Evolutionary conservation across 2,329 filamentous ascomycete genomes (phyloP).

Genomic region (Calonectria pauciramosa): DNA sequence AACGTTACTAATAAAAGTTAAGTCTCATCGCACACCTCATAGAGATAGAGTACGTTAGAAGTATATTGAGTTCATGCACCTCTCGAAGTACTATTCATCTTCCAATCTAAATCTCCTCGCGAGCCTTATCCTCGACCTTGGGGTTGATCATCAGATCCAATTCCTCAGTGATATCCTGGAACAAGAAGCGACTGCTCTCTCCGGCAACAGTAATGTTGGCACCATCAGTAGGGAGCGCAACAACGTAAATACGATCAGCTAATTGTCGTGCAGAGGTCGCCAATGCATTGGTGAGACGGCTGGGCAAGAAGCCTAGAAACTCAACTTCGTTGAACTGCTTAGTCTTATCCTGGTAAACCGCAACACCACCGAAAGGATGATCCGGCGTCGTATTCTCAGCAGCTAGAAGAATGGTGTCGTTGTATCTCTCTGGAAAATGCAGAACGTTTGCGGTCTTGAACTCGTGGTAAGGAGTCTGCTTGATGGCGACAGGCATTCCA

Average conservation of each 20-base stretch:
- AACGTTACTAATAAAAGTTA: background rate
- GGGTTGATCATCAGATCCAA: background rate
- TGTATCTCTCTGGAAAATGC: constrained; percentile 1
- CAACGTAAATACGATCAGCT: constrained; percentile 3
- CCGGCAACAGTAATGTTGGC: background rate
- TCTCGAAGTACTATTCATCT: background rate
- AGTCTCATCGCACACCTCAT: background rate
- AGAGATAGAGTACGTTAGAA: background rate
- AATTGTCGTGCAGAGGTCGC: background rate
- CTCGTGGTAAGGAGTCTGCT: background rate
- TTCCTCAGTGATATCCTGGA: constrained; percentile 2
- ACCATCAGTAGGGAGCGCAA: background rate
- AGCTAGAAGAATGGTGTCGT: background rate
- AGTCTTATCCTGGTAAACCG: background rate
- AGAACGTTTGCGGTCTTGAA: background rate
- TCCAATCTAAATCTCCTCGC: background rate
- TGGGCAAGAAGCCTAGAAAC: background rate
- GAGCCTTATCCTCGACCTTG: background rate
- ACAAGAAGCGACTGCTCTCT: background rate
- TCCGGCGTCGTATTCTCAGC: background rate
- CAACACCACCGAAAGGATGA: background rate
- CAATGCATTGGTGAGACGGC: background rate
- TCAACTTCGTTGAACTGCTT: constrained; percentile 4
- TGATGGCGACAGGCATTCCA: background rate
- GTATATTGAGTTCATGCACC: background rate